Evolutionary conservation across 1,139 yeast species (phyloP), one percentile per base, ranked within the genome.

Genomic region (Hansenula lynferdii): DNA sequence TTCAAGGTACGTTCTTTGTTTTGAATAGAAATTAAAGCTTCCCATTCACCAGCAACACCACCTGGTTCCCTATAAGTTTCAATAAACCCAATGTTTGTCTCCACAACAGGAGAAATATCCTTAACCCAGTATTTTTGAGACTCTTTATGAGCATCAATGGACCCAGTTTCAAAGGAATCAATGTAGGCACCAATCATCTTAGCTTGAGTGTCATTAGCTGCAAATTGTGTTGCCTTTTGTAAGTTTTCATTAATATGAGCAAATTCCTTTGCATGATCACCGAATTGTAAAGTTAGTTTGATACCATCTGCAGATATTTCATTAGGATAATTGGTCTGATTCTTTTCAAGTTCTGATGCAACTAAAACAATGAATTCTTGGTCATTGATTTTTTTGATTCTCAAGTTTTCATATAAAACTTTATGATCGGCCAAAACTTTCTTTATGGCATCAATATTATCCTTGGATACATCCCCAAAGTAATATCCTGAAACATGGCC

Each of bases 1-100:
- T 85, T 86, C 38, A 77, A 81, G 18, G 96, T 87, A 48, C 95
- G 75, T 48, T 85, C 92, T 54, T 83, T 82, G 61, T 87, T 85
- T 39, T 86, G 95, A 78, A 86, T 84, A n/a, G 96, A 94, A 29
- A 87, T 94, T 34, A 87, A 66, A 25, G 95, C 89, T 65, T 87
- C 96, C 92, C 94, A 87, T 64, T 87, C 96, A 43, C 96, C 96
- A 57, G 92, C 77, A 34, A 86, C 87, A 35, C 96, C 96, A 16
- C 90, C 76, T 14, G 95, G 95, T 58, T 86, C 96, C 60, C 96
- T 73, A 63, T 87, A 87, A 23, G 96, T 86, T 65, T 87, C 96
- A 53, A 87, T 86, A 58, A 86, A 87, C 0, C 96, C 96, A 51
- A 86, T 77, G 57, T 87, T 85, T 34, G 92, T 80, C 62, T 87